Conservation (phyloP, 192 early-diverging fungal species). For the Rhizophlyctis rosea region DNA sequence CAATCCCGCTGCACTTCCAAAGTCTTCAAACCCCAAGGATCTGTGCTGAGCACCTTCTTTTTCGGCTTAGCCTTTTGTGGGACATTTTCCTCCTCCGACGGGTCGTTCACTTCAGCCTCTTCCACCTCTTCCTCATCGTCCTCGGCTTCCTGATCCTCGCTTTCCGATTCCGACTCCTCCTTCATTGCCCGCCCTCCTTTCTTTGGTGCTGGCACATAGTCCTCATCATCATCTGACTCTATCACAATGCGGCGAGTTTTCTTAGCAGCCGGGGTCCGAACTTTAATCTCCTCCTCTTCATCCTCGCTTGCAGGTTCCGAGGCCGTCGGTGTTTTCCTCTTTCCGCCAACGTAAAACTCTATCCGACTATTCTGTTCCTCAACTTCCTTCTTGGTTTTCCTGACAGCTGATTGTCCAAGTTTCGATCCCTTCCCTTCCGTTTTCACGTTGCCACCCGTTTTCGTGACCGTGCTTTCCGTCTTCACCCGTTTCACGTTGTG, state of each 20-base stretch:
- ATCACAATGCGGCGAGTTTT: not conserved
- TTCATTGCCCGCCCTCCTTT: not conserved
- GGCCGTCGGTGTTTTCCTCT: not conserved
- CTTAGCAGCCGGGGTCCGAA: not conserved
- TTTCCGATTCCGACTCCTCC: constrained; percentile 4
- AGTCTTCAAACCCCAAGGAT: constrained; percentile 37
- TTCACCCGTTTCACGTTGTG: not conserved
- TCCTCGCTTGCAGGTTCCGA: not conserved
- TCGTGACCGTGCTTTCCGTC: constrained; percentile 7
- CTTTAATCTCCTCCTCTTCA: constrained; percentile 7
- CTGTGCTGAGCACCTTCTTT: constrained; percentile 18
- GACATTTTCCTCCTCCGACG: constrained; percentile 14
- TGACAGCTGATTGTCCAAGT: not conserved
- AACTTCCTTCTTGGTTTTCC: constrained; percentile 2
- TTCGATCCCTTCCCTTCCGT: not conserved
- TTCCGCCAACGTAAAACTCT: not conserved
- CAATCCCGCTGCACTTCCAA: constrained; percentile 27
- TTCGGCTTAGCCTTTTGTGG: constrained; percentile 12
- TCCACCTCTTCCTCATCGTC: constrained; percentile 24
- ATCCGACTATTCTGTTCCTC: constrained; percentile 1
- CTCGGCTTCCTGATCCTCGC: constrained; percentile 14
- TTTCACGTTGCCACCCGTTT: not conserved
- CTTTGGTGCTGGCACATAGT: not conserved
- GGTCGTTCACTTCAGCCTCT: not conserved
- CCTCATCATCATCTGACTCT: not conserved